Conservation (phyloP, 129 eudicot genomes). For the Chrysanthemum seticuspe region DNA sequence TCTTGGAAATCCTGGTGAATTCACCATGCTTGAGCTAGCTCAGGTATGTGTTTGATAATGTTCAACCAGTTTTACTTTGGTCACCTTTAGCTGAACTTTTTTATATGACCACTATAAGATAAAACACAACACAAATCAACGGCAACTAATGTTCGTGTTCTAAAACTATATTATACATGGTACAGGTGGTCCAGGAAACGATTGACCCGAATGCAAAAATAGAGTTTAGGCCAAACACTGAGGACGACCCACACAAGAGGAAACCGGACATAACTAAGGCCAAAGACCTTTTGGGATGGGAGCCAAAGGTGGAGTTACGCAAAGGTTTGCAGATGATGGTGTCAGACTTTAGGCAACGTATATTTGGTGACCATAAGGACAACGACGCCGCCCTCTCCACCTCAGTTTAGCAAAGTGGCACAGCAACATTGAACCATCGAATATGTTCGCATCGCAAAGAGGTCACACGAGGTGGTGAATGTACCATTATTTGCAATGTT, state of each 20-base stretch:
- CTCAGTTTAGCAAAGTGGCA: not conserved
- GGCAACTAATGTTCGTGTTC: too few species aligned
- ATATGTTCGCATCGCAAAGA: not conserved
- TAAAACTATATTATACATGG: not conserved
- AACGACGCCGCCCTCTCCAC: slow-evolving; percentile 10
- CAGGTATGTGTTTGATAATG: slow-evolving; percentile 44
- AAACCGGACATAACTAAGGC: slow-evolving; percentile 92
- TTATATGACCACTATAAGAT: not conserved
- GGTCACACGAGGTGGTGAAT: not conserved
- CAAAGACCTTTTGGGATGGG: slow-evolving; percentile 89
- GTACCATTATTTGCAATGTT: not conserved
- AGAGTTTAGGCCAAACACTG: slow-evolving; percentile 84
- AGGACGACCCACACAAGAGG: slow-evolving; percentile 97
- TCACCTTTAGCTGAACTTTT: not conserved
- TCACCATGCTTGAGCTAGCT: slow-evolving; percentile 98
- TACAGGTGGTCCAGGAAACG: slow-evolving; percentile 91
- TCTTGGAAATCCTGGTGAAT: slow-evolving; percentile 97
- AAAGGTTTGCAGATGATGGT: slow-evolving; percentile 86
- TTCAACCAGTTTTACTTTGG: not conserved
- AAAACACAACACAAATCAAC: not conserved
- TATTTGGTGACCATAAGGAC: slow-evolving; percentile 68
- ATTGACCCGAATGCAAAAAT: slow-evolving; percentile 87
- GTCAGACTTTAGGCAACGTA: slow-evolving; percentile 65
- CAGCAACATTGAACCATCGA: too few species aligned
- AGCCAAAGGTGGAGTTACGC: slow-evolving; percentile 81